phyloP scores from a whole-genome alignment of 2,329 filamentous ascomycete species.

The Aspergillus sp. region DNA sequence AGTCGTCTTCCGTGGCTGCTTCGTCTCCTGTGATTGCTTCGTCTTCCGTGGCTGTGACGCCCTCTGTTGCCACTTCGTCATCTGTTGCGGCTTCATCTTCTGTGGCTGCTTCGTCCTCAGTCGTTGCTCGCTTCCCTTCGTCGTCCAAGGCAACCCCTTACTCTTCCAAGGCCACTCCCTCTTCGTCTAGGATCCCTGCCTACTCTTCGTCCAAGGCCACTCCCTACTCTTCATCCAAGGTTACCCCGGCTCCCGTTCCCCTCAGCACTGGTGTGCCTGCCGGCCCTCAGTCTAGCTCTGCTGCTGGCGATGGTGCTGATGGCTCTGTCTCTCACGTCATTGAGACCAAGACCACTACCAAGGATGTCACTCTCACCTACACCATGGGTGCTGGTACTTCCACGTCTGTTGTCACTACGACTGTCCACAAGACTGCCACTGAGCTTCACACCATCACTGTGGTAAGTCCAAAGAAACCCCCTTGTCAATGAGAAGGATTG shows the following conservation, averaged over 20 bases:
- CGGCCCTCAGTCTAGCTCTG: constrained; percentile 1
- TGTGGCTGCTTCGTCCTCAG: not conserved
- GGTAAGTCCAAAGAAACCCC: constrained; percentile 13
- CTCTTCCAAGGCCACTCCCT: not conserved
- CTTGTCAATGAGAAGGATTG: not conserved
- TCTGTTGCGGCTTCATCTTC: constrained; percentile 3
- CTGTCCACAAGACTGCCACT: constrained; percentile 30
- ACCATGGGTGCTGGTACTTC: constrained; percentile 33
- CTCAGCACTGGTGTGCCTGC: constrained; percentile 17
- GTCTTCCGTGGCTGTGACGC: constrained; percentile 1
- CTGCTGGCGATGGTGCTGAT: not conserved
- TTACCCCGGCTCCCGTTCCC: constrained; percentile 11
- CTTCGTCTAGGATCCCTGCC: not conserved
- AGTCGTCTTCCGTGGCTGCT: constrained; percentile 3
- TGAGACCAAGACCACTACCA: constrained; percentile 12
- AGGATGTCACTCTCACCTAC: constrained; percentile 33
- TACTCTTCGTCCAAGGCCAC: not conserved
- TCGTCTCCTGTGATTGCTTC: constrained; percentile 1
- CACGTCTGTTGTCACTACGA: constrained; percentile 33
- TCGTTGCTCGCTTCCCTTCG: not conserved
- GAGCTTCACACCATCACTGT: constrained; percentile 20
- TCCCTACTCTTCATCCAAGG: constrained; percentile 4
- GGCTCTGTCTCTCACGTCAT: not conserved
- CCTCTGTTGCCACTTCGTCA: constrained; percentile 5
- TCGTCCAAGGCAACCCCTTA: constrained; percentile 3